A percentile compares a stretch with the other conserved stretches of the same genome.
Evolutionary conservation across 139 green algal genomes (phyloP).

Genomic region (Asterochloris sp.): DNA sequence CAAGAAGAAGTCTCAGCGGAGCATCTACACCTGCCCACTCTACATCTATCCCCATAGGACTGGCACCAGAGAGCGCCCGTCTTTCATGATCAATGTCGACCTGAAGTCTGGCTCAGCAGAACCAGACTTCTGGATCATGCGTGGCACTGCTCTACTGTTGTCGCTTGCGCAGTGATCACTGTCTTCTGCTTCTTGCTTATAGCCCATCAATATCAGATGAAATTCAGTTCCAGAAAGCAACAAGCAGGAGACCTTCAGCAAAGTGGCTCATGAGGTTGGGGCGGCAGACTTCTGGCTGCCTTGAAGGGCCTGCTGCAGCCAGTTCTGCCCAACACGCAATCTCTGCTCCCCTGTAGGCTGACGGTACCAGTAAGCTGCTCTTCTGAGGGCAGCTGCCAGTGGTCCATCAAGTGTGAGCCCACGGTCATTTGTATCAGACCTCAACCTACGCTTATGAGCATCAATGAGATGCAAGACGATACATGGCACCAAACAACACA

Average conservation of each 20-base stretch:
- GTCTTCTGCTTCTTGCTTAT: too few species aligned
- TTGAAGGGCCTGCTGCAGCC: conserved; percentile 39
- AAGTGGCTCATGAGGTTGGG: too few species aligned
- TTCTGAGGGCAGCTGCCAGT: conserved; percentile 65
- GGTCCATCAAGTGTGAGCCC: conserved; percentile 80
- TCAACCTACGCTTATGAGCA: conserved; percentile 1
- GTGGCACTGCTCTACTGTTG: conserved; percentile 73
- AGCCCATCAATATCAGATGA: too few species aligned
- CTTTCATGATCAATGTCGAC: conserved; percentile 79
- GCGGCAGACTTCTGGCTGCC: too few species aligned
- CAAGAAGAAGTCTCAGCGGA: conserved; percentile 68
- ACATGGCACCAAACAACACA: neutral
- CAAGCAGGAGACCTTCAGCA: too few species aligned
- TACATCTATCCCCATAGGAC: conserved; percentile 82
- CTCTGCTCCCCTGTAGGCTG: conserved; percentile 91
- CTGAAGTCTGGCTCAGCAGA: conserved; percentile 63
- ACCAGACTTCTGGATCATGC: conserved; percentile 78
- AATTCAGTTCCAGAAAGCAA: too few species aligned
- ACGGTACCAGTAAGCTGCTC: conserved; percentile 89
- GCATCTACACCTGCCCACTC: conserved; percentile 73
- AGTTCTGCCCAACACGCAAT: conserved; percentile 56
- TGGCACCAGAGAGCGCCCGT: conserved; percentile 73
- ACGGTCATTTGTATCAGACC: conserved; percentile 10
- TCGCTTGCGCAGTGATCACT: conserved; percentile 14
- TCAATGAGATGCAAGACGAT: neutral